phyloP scores from a whole-genome alignment of 257 asterid species.

The Scutellaria galericulata region DNA sequence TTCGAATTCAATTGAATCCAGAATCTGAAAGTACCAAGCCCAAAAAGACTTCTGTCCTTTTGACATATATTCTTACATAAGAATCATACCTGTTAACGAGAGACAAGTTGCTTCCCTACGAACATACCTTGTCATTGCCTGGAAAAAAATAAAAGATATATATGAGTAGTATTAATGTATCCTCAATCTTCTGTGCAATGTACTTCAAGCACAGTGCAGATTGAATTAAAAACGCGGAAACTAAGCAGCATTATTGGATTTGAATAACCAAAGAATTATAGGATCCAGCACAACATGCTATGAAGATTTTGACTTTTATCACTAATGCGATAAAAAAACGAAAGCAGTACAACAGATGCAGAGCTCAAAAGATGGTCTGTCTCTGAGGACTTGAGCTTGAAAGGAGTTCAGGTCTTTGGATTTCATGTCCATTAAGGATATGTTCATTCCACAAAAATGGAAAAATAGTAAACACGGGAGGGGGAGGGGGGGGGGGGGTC shows the following conservation, averaged over 20 bases:
- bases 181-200: slow-evolving; percentile 7
- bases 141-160: slow-evolving; percentile 25
- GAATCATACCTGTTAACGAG: slow-evolving; percentile 72
- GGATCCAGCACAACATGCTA: background rate
- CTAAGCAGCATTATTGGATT: too few relatives aligned
- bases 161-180: slow-evolving; percentile 23
- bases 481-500: too few relatives aligned
- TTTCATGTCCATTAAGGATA: background rate
- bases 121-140: slow-evolving; percentile 88
- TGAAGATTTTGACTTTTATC: background rate
- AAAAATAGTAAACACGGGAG: too few relatives aligned
- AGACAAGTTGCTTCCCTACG: slow-evolving; percentile 74
- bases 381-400: background rate
- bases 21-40: background rate
- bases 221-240: slow-evolving; percentile 13
- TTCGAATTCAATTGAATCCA: background rate
- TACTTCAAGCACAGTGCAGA: background rate
- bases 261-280: too few relatives aligned
- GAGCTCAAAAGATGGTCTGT: background rate
- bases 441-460: too few relatives aligned
- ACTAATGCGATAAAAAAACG: background rate
- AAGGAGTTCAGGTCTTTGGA: slow-evolving; percentile 6
- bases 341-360: background rate
- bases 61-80: background rate
- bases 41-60: slow-evolving; percentile 22